Evolutionary conservation across 805 yeast genomes (phyloP).

Genomic region (Candida xiaguanensis): DNA sequence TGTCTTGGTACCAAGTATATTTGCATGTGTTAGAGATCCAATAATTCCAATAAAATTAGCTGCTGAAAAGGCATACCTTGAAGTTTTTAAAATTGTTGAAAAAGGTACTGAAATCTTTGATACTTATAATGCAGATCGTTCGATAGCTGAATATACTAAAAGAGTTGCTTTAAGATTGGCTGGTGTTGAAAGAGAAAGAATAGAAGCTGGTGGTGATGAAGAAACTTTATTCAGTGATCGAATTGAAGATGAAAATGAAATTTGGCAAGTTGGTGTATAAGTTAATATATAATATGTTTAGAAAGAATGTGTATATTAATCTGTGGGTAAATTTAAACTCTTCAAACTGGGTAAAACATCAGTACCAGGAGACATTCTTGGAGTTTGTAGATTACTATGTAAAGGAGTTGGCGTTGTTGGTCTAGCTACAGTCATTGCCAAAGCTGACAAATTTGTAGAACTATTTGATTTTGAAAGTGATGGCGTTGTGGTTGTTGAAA

Average conservation of each 20-base stretch:
- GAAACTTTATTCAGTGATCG: slow-evolving; percentile 82
- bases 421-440: slow-evolving; percentile 29
- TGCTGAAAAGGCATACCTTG: slow-evolving; percentile 84
- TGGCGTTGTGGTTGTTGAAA: slow-evolving; percentile 38
- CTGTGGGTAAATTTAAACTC: slow-evolving; percentile 32
- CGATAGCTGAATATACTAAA: slow-evolving; percentile 82
- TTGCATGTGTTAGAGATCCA: slow-evolving; percentile 80
- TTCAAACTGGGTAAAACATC: slow-evolving; percentile 45
- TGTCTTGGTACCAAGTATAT: slow-evolving; percentile 65
- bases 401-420: slow-evolving; percentile 13
- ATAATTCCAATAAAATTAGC: slow-evolving; percentile 90
- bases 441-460: slow-evolving; percentile 33
- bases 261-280: slow-evolving; percentile 85
- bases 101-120: slow-evolving; percentile 59
- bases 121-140: slow-evolving; percentile 66
- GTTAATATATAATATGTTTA: too few species aligned
- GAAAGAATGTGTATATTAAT: too few species aligned
- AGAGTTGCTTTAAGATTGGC: slow-evolving; percentile 90
- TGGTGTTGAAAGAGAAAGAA: slow-evolving; percentile 78
- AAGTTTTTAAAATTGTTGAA: slow-evolving; percentile 67
- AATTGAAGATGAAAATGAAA: slow-evolving; percentile 80
- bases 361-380: slow-evolving; percentile 31
- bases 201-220: slow-evolving; percentile 85
- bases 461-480: slow-evolving; percentile 39
- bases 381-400: slow-evolving; percentile 13